Base-by-base conservation (phyloP, 345 rosid species). In the Populus simonii region DNA sequence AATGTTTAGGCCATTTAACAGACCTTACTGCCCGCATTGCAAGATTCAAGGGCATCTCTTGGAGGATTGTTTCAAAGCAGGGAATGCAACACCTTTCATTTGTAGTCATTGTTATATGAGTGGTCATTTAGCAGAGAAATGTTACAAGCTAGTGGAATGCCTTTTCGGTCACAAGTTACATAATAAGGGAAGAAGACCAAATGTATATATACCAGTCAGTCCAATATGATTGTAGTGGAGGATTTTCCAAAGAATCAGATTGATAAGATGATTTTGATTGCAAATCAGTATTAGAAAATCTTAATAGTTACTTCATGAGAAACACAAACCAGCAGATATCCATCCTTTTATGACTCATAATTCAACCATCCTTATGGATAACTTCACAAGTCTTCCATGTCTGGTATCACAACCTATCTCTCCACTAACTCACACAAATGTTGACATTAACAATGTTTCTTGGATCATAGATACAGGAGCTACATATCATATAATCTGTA, bases 201-300 rank as follows among this genome's bases (percentile, higher is more conserved):
- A 51, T 51, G 0, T 0, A 1, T 0, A 1, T 0, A 51, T 6
- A 51, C 57, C 0, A 6, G n/a, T 1, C n/a, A 53, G 5, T 1
- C 9, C 3, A 18, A 20, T 0, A 0, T 53, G n/a, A 7, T 53
- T 0, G 1, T 7, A 2, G 8, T 10, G 1, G 23, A 53, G 0
- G 23, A 53, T 0, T 7, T 7, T 51, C 0, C 9, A 0, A 51
- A 51, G 3, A 18, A 51, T 1, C 1, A 18, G 0, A 16, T 7
- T 6, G 9, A 6, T 1, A 51, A 51, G 0, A 51, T 51, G 57
- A 7, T 18, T 51, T 51, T 51, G 0, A 51, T 51, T 2, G 18
- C 9, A 51, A 51, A 6, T 0, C 9, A 51, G 0, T 51, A 51
- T 0, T 0, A 51, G 3, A 16, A 0, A 4, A 49, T 17, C 12